These are phyloP conservation scores for Mycena alexandri DNA, from an alignment of 768 basidiomycete genomes.

Conservation along the genomic window DNA sequence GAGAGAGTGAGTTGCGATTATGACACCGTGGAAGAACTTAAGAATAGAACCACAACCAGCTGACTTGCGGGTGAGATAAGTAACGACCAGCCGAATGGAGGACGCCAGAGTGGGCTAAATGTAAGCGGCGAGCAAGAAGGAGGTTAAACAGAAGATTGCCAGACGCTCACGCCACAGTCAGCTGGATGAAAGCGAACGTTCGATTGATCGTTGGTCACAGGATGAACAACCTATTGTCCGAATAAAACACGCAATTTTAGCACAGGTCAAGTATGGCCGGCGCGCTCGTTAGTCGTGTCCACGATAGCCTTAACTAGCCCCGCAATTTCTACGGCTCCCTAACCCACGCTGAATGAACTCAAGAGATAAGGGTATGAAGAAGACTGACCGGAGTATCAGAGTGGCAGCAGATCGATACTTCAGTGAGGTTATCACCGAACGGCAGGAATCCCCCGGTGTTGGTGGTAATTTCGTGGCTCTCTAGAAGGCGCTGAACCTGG, in stretches of 20 bases:
- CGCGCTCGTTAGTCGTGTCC: slow-evolving; percentile 61
- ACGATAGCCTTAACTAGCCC: slow-evolving; percentile 66
- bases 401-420: slow-evolving; percentile 75
- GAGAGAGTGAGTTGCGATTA: too few relatives aligned
- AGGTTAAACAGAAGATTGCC: background rate
- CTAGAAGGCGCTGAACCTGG: slow-evolving; percentile 61
- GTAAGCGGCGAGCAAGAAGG: background rate
- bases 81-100: slow-evolving; percentile 1
- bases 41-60: slow-evolving; percentile 12
- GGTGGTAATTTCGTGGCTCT: slow-evolving; percentile 62
- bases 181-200: too few relatives aligned
- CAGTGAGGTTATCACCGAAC: slow-evolving; percentile 56
- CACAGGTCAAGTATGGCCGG: slow-evolving; percentile 42
- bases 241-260: too few relatives aligned
- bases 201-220: too few relatives aligned
- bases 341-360: background rate
- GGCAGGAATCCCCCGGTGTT: slow-evolving; percentile 55
- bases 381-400: slow-evolving; percentile 71
- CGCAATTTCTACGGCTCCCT: slow-evolving; percentile 69
- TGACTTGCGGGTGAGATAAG: slow-evolving; percentile 12
- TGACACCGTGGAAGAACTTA: slow-evolving; percentile 1
- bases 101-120: background rate
- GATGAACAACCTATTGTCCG: too few relatives aligned
- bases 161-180: too few relatives aligned
- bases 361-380: background rate